These are phyloP conservation scores for Phyllosticta ampelicida DNA, from an alignment of 2,329 filamentous ascomycete species.

Conservation along the genomic window DNA sequence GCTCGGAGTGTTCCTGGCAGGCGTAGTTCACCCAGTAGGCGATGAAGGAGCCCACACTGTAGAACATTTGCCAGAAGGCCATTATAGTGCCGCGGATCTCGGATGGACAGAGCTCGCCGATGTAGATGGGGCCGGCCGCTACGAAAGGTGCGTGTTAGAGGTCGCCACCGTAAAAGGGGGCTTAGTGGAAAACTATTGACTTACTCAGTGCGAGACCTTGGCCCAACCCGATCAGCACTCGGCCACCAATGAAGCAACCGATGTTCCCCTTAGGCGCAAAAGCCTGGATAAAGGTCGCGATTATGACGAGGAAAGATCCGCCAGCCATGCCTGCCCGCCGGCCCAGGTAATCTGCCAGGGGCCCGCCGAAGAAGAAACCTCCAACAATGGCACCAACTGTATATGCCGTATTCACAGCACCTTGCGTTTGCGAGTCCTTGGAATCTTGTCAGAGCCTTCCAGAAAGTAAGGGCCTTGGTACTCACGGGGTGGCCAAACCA, in stretches of 20 bases:
- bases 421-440: conserved; percentile 34
- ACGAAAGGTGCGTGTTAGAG: background rate
- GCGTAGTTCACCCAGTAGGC: conserved; percentile 58
- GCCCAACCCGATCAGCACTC: conserved; percentile 58
- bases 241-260: conserved; percentile 56
- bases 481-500: conserved; percentile 46
- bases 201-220: conserved; percentile 56
- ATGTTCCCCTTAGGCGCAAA: conserved; percentile 52
- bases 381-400: conserved; percentile 60
- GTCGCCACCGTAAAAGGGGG: background rate
- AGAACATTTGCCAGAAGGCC: conserved; percentile 61
- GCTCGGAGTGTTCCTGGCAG: conserved; percentile 43
- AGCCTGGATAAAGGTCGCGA: conserved; percentile 58
- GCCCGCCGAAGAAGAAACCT: conserved; percentile 59
- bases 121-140: conserved; percentile 60
- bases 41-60: conserved; percentile 54
- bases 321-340: conserved; percentile 54
- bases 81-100: conserved; percentile 57
- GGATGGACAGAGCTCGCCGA: conserved; percentile 54
- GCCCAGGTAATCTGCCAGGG: conserved; percentile 50
- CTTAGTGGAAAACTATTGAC: conserved; percentile 12
- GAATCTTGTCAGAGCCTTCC: background rate
- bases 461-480: background rate
- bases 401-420: conserved; percentile 56
- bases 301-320: conserved; percentile 54